Conservation (phyloP, 176 grass and related monocot species). For the Oryza meridionalis region DNA sequence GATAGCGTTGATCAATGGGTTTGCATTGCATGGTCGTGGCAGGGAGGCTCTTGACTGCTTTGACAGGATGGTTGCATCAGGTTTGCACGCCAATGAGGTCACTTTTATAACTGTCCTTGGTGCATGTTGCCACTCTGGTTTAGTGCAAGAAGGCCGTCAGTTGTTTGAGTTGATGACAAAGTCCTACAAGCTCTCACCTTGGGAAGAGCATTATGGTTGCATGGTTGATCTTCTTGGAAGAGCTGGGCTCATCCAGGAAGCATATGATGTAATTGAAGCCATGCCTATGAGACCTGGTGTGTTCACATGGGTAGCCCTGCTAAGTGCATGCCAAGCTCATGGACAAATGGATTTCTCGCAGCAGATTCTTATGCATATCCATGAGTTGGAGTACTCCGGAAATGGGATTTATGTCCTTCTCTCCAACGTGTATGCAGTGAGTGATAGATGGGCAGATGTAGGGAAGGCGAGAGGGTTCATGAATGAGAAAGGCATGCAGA, state of each 20-base stretch:
- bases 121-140: constrained; percentile 53
- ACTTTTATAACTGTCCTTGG: constrained; percentile 47
- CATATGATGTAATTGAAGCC: constrained; percentile 41
- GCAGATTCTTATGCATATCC: constrained; percentile 47
- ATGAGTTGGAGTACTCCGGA: constrained; percentile 43
- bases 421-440: constrained; percentile 54
- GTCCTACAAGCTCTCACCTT: constrained; percentile 37
- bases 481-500: constrained; percentile 41
- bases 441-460: constrained; percentile 52
- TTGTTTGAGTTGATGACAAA: constrained; percentile 47
- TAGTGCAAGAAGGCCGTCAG: constrained; percentile 44
- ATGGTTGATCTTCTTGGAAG: constrained; percentile 60
- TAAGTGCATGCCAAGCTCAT: constrained; percentile 53
- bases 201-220: constrained; percentile 64
- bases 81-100: constrained; percentile 47
- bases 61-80: constrained; percentile 45
- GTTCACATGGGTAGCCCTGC: constrained; percentile 51
- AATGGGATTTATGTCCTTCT: constrained; percentile 54
- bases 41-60: constrained; percentile 41
- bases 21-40: constrained; percentile 46
- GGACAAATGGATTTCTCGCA: constrained; percentile 39
- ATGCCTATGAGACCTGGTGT: constrained; percentile 50
- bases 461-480: constrained; percentile 44
- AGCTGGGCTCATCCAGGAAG: constrained; percentile 53
- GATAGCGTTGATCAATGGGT: constrained; percentile 58